phyloP scores from a whole-genome alignment of 352 stramenopile species.

The Globisporangium apiculatum region DNA sequence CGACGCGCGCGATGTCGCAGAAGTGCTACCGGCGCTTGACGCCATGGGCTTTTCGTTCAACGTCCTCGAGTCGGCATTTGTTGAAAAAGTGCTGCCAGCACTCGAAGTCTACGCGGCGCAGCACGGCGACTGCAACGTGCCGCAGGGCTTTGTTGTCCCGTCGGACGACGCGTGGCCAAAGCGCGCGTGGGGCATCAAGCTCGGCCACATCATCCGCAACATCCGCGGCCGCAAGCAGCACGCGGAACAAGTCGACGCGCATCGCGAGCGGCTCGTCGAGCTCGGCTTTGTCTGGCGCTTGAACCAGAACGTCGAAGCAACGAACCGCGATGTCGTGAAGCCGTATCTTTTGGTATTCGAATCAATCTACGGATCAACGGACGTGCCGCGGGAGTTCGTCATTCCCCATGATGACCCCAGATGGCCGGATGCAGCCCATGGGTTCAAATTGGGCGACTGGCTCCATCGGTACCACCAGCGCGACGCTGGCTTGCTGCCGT shows the following conservation, averaged over 20 bases:
- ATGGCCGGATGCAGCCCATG: conserved; percentile 82
- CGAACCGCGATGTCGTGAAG: conserved; percentile 47
- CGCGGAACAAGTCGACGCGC: conserved; percentile 73
- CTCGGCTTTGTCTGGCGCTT: conserved; percentile 91
- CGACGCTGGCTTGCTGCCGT: conserved; percentile 27
- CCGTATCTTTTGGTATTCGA: conserved; percentile 73
- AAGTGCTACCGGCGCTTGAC: conserved; percentile 54
- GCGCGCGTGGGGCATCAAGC: conserved; percentile 75
- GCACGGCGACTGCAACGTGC: conserved; percentile 84
- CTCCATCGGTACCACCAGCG: conserved; percentile 61
- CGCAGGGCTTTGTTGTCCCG: conserved; percentile 87
- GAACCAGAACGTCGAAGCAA: conserved; percentile 38
- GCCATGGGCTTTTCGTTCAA: conserved; percentile 64
- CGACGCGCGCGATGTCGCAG: conserved; percentile 25
- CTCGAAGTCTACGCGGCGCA: conserved; percentile 80
- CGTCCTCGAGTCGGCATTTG: conserved; percentile 50
- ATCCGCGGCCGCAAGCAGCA: conserved; percentile 87
- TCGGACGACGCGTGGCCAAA: conserved; percentile 66
- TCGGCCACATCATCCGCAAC: conserved; percentile 86
- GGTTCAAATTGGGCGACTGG: conserved; percentile 84
- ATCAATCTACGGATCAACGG: conserved; percentile 57
- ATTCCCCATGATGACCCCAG: conserved; percentile 65
- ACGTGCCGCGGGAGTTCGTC: conserved; percentile 55
- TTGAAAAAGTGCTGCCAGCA: conserved; percentile 52
- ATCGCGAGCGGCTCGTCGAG: conserved; percentile 72